phyloP scores from a whole-genome alignment of 345 rosid genomes.

The Citrus mangshanensis region DNA sequence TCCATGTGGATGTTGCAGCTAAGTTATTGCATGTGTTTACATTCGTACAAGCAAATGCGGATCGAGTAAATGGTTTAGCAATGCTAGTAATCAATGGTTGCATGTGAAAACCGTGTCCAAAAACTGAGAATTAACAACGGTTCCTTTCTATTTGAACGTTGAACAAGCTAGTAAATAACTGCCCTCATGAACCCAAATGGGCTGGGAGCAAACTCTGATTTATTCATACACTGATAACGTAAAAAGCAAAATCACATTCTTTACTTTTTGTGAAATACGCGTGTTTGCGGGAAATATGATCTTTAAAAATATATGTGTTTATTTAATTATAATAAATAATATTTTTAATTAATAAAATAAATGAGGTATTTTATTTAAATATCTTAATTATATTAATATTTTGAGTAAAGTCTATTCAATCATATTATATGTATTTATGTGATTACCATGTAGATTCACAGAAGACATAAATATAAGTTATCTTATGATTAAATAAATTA shows the following conservation, averaged over 20 bases:
- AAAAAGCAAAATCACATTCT: background rate
- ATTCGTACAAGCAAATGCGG: background rate
- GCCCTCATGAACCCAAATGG: background rate
- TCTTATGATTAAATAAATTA: too few relatives aligned
- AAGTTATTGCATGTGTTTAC: too few relatives aligned
- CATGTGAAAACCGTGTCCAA: background rate
- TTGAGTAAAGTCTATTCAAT: too few relatives aligned
- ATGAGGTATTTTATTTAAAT: too few relatives aligned
- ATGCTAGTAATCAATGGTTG: background rate
- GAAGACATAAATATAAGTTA: too few relatives aligned
- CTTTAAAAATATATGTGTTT: too few relatives aligned
- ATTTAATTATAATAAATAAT: too few relatives aligned
- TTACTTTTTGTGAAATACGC: too few relatives aligned
- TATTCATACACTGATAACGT: too few relatives aligned
- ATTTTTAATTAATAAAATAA: too few relatives aligned
- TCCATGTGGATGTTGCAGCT: background rate
- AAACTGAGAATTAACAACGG: background rate
- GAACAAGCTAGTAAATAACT: background rate
- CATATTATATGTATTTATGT: too few relatives aligned
- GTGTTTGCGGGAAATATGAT: fast-evolving
- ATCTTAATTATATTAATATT: too few relatives aligned
- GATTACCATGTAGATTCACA: fast-evolving
- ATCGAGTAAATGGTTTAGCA: background rate
- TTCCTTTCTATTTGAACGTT: background rate
- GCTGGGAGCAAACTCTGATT: background rate